Evolutionary conservation across 2,329 filamentous ascomycete genomes (phyloP).

Genomic region (Fusarium palustre): DNA sequence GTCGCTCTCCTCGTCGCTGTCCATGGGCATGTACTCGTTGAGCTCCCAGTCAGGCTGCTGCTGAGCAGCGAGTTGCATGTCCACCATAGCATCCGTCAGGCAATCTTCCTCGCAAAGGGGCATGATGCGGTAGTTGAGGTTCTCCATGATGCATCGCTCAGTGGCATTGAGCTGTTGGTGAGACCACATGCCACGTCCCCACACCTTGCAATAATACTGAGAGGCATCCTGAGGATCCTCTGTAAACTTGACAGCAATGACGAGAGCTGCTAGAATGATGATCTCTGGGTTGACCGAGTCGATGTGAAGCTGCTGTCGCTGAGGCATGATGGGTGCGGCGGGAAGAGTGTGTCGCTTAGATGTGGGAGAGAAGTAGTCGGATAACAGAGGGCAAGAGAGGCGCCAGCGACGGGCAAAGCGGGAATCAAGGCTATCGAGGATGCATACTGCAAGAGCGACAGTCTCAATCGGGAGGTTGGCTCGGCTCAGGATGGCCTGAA

Average conservation of each 20-base stretch:
- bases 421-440: slow-evolving; percentile 72
- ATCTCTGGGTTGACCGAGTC: slow-evolving; percentile 72
- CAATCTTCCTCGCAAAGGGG: slow-evolving; percentile 68
- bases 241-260: slow-evolving; percentile 74
- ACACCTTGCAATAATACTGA: slow-evolving; percentile 63
- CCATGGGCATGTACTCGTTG: slow-evolving; percentile 48
- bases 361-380: slow-evolving; percentile 44
- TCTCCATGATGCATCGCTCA: slow-evolving; percentile 73
- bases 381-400: slow-evolving; percentile 65
- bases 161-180: slow-evolving; percentile 72
- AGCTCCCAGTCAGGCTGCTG: slow-evolving; percentile 47
- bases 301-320: slow-evolving; percentile 63
- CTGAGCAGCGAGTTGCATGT: slow-evolving; percentile 70
- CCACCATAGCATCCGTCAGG: slow-evolving; percentile 69
- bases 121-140: slow-evolving; percentile 71
- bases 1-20: slow-evolving; percentile 48
- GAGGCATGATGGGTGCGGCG: slow-evolving; percentile 51
- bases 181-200: slow-evolving; percentile 69
- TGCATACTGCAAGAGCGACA: slow-evolving; percentile 73
- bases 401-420: slow-evolving; percentile 74
- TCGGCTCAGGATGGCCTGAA: slow-evolving; percentile 70
- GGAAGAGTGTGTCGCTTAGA: slow-evolving; percentile 64
- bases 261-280: slow-evolving; percentile 70
- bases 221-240: slow-evolving; percentile 69
- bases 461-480: slow-evolving; percentile 70